Evolutionary conservation across 1,284 basidiomycete species (phyloP).

Genomic region (Austroboletus niveus): DNA sequence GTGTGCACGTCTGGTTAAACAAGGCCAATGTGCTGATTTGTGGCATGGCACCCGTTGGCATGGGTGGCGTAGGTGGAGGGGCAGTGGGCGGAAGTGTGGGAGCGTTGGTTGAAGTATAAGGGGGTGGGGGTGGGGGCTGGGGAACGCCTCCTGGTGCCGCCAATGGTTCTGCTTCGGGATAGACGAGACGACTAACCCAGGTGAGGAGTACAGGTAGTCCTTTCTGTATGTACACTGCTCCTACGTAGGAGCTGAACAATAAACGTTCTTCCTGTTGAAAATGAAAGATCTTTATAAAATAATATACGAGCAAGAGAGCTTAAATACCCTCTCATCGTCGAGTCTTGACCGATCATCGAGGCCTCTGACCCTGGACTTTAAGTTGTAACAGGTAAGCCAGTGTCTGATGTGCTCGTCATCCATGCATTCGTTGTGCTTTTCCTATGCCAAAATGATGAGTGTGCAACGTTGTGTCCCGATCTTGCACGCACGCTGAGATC

Average conservation of each 20-base stretch:
- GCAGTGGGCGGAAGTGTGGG: slow-evolving; percentile 12
- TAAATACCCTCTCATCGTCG: slow-evolving; percentile 36
- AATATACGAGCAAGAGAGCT: background rate
- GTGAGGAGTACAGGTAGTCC: slow-evolving; percentile 40
- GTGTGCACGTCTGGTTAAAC: slow-evolving; percentile 53
- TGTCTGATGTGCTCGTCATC: slow-evolving; percentile 32
- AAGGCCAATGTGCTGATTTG: slow-evolving; percentile 42
- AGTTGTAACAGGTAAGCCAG: slow-evolving; percentile 44
- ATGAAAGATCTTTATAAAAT: slow-evolving; percentile 2
- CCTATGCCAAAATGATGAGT: slow-evolving; percentile 25
- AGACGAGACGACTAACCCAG: slow-evolving; percentile 51
- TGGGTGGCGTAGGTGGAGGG: slow-evolving; percentile 12
- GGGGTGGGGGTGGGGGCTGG: slow-evolving; percentile 21
- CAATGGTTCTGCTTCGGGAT: slow-evolving; percentile 39
- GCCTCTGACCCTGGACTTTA: slow-evolving; percentile 41
- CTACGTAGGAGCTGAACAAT: slow-evolving; percentile 52
- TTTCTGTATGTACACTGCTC: slow-evolving; percentile 47
- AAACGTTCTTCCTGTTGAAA: slow-evolving; percentile 42
- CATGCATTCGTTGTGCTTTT: slow-evolving; percentile 26
- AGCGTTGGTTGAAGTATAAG: slow-evolving; percentile 15
- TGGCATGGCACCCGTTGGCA: background rate
- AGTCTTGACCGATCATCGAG: slow-evolving; percentile 32
- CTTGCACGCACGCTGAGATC: slow-evolving; percentile 41
- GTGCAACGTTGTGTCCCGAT: background rate
- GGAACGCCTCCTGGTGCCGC: slow-evolving; percentile 26